A percentile compares a stretch with the other conserved stretches of the same genome.
phyloP scores from a whole-genome alignment of 2,329 filamentous ascomycete genomes.

The Neopestalotiopsis sp. region DNA sequence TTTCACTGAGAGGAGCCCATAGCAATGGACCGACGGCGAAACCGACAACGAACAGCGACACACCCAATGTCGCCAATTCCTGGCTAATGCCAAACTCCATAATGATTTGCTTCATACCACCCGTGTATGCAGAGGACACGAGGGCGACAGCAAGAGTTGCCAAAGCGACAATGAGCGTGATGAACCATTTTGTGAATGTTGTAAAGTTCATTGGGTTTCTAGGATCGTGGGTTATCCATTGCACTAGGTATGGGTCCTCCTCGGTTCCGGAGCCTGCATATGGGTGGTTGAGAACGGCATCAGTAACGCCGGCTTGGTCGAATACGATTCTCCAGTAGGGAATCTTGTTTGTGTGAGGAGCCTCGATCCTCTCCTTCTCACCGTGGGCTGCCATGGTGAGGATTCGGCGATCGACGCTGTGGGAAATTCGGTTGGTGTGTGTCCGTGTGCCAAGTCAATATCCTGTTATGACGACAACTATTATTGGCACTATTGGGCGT shows the following conservation, averaged over 20 bases:
- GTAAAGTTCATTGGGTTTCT: conserved; percentile 14
- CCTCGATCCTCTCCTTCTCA: conserved; percentile 11
- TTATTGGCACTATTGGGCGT: too few species aligned
- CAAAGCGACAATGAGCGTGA: conserved; percentile 13
- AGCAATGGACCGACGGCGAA: conserved; percentile 67
- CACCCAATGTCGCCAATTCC: conserved; percentile 63
- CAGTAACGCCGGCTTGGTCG: conserved; percentile 60
- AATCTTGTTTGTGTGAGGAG: conserved; percentile 10
- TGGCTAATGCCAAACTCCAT: conserved; percentile 46
- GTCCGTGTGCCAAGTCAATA: neutral
- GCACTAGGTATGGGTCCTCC: conserved; percentile 11
- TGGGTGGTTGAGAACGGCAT: conserved; percentile 49
- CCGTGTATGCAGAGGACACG: conserved; percentile 62
- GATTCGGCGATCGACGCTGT: neutral
- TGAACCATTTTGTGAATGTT: conserved; percentile 12
- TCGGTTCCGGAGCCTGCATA: conserved; percentile 16
- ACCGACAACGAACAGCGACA: conserved; percentile 68
- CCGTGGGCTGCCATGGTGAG: conserved; percentile 5
- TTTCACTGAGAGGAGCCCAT: conserved; percentile 69
- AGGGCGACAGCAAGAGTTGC: conserved; percentile 15
- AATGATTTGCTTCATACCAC: conserved; percentile 58
- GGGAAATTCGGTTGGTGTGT: neutral
- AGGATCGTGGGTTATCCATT: conserved; percentile 14
- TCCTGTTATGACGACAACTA: neutral
- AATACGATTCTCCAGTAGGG: conserved; percentile 39